Base-by-base conservation (phyloP, 345 rosid species). In the Arabidopsis suecica region DNA sequence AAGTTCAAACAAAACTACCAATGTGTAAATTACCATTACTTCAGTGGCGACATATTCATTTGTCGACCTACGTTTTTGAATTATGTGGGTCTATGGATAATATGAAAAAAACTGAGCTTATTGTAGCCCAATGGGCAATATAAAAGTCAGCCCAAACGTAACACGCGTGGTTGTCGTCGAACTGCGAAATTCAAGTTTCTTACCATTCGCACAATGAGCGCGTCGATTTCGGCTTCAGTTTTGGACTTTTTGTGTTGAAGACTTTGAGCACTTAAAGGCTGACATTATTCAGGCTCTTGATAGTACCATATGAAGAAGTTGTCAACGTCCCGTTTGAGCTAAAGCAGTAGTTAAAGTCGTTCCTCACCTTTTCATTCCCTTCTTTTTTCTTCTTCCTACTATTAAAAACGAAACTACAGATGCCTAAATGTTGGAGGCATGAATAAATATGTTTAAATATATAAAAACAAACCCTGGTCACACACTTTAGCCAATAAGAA, bases 191-290 rank as follows among this genome's bases (percentile, higher is more conserved):
- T 10, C 10, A 25, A 37, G 1, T 9, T 18, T 5, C 47, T 58
- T 18, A 12, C 10, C 16, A 60, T 6, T 20, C 65, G 5, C 47
- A 20, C 3, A 38, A 0, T 5, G 0, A 3, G 16, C 32, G 47
- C 47, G 32, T 60, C 10, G 47, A 37, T 16, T 16, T 16, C 18
- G 18, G 97, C 23, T 93, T 93, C 82, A 88, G 94, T 79, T 89
- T 89, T 48, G 97, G 97, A 88, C 93, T 79, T 89, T 89, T 48
- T 96, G 97, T 48, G 88, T 88, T 14, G 98, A 93, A 81, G 97
- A 83, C 86, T 88, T 93, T 0, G 85, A 93, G 7, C 94, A 93
- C 78, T 9, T 93, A 73, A 85, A 91, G 82, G 87, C 87, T 36
- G 97, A 91, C 74, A 3, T 91, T 11, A 82, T 93, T 70, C 97